Evolutionary conservation across 805 yeast species (phyloP).

Genomic region (Zygotorulaspora sp.): DNA sequence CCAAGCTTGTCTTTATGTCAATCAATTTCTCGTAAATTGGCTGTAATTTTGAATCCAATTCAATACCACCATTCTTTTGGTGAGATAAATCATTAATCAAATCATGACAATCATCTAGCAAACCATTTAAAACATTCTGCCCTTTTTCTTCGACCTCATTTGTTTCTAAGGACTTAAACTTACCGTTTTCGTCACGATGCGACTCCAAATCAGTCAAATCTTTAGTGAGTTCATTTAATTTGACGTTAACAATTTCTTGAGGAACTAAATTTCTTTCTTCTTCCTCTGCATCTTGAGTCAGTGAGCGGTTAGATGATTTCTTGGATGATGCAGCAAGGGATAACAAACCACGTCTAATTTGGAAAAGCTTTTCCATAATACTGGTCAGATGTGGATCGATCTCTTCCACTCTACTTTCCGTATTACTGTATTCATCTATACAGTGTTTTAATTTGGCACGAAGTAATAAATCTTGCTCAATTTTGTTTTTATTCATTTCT

Average conservation of each 20-base stretch:
- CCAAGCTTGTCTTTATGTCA: conserved; percentile 67
- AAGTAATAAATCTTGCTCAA: conserved; percentile 58
- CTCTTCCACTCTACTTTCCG: conserved; percentile 52
- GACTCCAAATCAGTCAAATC: conserved; percentile 43
- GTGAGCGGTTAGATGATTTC: conserved; percentile 17
- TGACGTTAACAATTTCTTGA: conserved; percentile 27
- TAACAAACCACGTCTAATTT: conserved; percentile 58
- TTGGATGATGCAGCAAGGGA: conserved; percentile 43
- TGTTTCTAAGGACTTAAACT: conserved; percentile 41
- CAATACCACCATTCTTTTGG: conserved; percentile 27
- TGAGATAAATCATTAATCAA: conserved; percentile 63
- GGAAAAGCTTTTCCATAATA: conserved; percentile 55
- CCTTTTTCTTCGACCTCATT: conserved; percentile 37
- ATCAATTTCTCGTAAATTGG: conserved; percentile 61
- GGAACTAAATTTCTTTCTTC: conserved; percentile 17
- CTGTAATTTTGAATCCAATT: conserved; percentile 48
- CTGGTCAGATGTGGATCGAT: conserved; percentile 48
- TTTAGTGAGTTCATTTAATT: conserved; percentile 32
- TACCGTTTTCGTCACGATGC: conserved; percentile 53
- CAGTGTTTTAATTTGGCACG: conserved; percentile 65
- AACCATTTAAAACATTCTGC: conserved; percentile 57
- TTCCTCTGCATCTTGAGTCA: conserved; percentile 6
- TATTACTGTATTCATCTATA: conserved; percentile 48
- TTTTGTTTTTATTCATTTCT: conserved; percentile 39
- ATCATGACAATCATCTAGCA: conserved; percentile 79